Evolutionary conservation across 345 rosid species (phyloP).

Genomic region (Brassica cretica): DNA sequence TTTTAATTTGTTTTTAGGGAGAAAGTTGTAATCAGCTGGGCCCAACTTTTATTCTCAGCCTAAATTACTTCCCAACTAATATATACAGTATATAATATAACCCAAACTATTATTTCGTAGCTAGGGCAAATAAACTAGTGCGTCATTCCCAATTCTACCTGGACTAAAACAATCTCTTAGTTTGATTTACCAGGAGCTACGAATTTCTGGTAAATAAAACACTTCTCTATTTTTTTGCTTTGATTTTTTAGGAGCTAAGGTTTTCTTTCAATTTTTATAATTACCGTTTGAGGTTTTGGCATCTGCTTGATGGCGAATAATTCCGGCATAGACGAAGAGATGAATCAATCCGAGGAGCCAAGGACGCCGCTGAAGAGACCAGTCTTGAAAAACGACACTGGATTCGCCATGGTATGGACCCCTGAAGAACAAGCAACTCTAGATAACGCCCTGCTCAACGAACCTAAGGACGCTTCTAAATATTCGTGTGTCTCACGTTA

Average conservation of each 20-base stretch:
- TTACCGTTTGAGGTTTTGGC: too few relatives aligned
- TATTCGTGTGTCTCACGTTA: slow-evolving; percentile 44
- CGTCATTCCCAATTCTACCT: background rate
- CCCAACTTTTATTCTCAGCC: too few relatives aligned
- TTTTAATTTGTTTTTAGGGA: too few relatives aligned
- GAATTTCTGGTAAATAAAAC: too few relatives aligned
- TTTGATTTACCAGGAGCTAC: background rate
- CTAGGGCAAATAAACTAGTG: background rate
- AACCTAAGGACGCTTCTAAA: slow-evolving; percentile 24
- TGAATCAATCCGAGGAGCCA: background rate
- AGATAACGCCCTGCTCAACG: background rate
- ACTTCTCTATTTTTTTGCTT: too few relatives aligned
- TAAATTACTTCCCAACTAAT: too few relatives aligned
- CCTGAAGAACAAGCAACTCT: background rate
- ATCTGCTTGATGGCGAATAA: too few relatives aligned
- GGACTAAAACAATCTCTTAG: background rate
- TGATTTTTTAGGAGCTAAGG: too few relatives aligned
- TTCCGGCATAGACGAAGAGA: background rate
- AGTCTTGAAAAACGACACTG: background rate
- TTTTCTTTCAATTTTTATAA: too few relatives aligned
- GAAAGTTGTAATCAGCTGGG: too few relatives aligned
- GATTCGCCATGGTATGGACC: background rate
- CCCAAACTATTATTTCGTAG: background rate
- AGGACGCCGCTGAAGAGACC: background rate
- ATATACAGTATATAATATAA: too few relatives aligned